Evolutionary conservation across 176 grass and related monocot genomes (phyloP).

Genomic region (Oryza glumipatula): DNA sequence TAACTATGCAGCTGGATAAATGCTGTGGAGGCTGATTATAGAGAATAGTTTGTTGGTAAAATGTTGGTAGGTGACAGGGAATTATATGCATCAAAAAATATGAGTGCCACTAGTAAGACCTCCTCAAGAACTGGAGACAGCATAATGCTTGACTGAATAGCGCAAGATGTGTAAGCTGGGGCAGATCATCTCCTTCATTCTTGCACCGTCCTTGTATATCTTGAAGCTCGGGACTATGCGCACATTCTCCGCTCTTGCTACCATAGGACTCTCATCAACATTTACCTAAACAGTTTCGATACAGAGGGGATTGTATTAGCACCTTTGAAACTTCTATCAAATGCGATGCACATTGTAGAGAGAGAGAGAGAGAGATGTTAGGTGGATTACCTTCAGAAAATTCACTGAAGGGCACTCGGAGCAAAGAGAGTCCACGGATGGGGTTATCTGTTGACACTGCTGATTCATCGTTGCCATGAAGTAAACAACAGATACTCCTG

Average conservation of each 20-base stretch:
- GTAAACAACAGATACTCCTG: conserved; percentile 64
- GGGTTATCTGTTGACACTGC: conserved; percentile 50
- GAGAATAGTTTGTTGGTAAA: conserved; percentile 43
- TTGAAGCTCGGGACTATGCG: conserved; percentile 60
- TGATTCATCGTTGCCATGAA: conserved; percentile 58
- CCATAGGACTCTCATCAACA: conserved; percentile 42
- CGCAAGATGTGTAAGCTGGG: conserved; percentile 57
- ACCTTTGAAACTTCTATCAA: conserved; percentile 4
- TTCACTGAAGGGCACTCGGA: conserved; percentile 55
- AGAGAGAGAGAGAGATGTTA: neutral
- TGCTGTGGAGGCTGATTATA: conserved; percentile 49
- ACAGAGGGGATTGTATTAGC: conserved; percentile 1
- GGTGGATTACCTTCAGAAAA: conserved; percentile 73
- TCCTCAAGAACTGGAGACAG: conserved; percentile 53
- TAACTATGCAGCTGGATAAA: conserved; percentile 51
- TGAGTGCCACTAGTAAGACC: conserved; percentile 13
- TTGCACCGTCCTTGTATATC: conserved; percentile 70
- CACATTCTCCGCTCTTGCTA: conserved; percentile 70
- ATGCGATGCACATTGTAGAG: neutral
- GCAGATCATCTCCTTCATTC: conserved; percentile 75
- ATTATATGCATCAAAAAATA: conserved; percentile 36
- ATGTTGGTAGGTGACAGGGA: conserved; percentile 29
- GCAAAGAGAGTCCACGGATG: conserved; percentile 64
- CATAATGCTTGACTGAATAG: conserved; percentile 72
- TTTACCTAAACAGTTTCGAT: conserved; percentile 53